Evolutionary conservation across 345 rosid genomes (phyloP), one percentile per base, ranked within the genome.

Genomic region (Heritiera fomes): DNA sequence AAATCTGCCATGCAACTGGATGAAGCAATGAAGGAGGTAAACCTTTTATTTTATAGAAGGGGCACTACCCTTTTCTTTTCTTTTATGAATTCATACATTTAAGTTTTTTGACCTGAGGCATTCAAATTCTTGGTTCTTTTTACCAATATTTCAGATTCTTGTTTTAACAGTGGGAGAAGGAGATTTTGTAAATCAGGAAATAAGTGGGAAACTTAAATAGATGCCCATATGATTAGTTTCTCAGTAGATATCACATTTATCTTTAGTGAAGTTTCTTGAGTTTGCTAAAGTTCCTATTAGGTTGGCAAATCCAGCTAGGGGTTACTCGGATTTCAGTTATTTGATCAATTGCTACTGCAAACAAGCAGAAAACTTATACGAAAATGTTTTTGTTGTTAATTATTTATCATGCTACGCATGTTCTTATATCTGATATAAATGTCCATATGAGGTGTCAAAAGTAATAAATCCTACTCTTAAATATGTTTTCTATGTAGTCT

Each of bases 11-110:
- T 80, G 87, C 94, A 93, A 84, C 90, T 97, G 75, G 90, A 88
- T 84, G 98, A 91, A 85, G 92, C 87, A 82, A 91, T 91, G 78
- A 86, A 87, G 67, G 91, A 94, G 99, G 99, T 97, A 90, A 23
- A 30, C 59, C 53, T 63, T 69, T 46, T 47, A 23, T 23, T 23
- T 23, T 23, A 23, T 23, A 23, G 28, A 49, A 63, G 8, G 20
- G 53, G 55, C 49, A 72, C 75, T 14, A 14, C 17, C 32, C 30
- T 66, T 41, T 20, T 13, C n/a, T 41, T 41, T 17, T 50, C 0
- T 28, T 49, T 28, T 50, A 50, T 14, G 60, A 32, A 4, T 32
- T 50, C 28, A 50, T 14, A 17, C 46, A 32, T 52, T 50, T 52
- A 71, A 18, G 8, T 45, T 20, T 41, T 20, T 6, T 12, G 2